Base-by-base conservation (phyloP, 148 eudicot species). In the Cornus suecica region DNA sequence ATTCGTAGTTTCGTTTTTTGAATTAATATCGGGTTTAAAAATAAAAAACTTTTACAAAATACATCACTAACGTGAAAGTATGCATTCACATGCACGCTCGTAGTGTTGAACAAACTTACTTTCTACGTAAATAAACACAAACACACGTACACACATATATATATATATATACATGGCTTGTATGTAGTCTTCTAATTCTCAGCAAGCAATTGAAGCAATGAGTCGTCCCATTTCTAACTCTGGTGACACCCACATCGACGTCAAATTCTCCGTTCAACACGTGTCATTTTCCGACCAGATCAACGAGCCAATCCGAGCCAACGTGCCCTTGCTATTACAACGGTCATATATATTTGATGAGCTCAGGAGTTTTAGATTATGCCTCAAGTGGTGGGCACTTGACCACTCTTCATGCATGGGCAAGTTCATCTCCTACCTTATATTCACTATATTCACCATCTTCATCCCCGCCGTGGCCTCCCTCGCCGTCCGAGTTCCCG, bases 351-450 rank as follows among this genome's bases (percentile, higher is more conserved):
- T 32, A 18, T 20, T 10, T 13, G 26, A 68, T 24, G 71, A 68
- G 52, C 71, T 68, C 2, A 34, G 26, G n/a, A 68, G 5, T n/a
- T 68, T 68, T n/a, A 7, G 18, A 4, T 34, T 22, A 22, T 2
- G 48, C 71, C 71, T 68, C 25, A 32, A 37, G 23, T 68, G 71
- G 71, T 32, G 71, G 14, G 71, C 26, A 23, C 52, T 68, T 10
- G 71, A 68, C 15, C 71, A 68, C 51, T 68, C 71, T 45, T 15
- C 71, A 20, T 68, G 26, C 3, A 11, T n/a, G 4, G 71, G 51
- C 22, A 68, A 22, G 13, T 37, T 68, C 27, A 27, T 68, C 8
- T 68, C 71, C 10, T 68, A 32, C 27, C 18, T 22, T 8, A 32
- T 52, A 8, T 68, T 68, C 71, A 20, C 27, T 5, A 42, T 34